phyloP scores from a whole-genome alignment of 2,329 filamentous ascomycete genomes.

The Arachnopeziza araneosa region DNA sequence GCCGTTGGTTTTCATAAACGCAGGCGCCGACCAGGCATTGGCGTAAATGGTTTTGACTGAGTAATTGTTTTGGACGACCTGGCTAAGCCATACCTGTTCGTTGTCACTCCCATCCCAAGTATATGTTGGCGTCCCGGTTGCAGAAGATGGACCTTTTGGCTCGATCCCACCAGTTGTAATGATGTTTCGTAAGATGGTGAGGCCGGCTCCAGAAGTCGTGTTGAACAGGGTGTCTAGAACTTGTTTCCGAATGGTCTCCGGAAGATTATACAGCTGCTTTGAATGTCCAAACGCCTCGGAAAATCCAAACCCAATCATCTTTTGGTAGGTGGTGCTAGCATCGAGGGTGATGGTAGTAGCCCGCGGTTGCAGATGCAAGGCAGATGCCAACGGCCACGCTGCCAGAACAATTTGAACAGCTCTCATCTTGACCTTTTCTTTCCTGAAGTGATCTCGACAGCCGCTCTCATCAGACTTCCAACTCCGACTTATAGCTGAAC shows the following conservation, averaged over 20 bases:
- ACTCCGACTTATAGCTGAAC: too few species aligned
- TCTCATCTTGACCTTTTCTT: too few species aligned
- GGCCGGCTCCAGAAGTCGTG: slow-evolving; percentile 40
- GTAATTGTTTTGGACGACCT: too few species aligned
- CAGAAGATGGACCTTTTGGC: slow-evolving; percentile 39
- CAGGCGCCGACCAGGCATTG: slow-evolving; percentile 45
- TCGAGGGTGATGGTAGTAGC: too few species aligned
- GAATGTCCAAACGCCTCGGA: slow-evolving; percentile 43
- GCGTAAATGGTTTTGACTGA: slow-evolving; percentile 40
- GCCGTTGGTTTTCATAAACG: slow-evolving; percentile 46
- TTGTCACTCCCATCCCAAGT: slow-evolving; percentile 41
- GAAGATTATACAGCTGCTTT: slow-evolving; percentile 35
- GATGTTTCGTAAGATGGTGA: slow-evolving; percentile 46
- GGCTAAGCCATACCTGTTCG: slow-evolving; percentile 44
- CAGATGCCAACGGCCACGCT: too few species aligned
- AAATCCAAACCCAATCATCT: slow-evolving; percentile 44
- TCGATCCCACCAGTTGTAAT: slow-evolving; percentile 40
- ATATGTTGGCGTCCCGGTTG: slow-evolving; percentile 37
- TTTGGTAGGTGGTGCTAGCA: slow-evolving; percentile 22
- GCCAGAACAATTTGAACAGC: too few species aligned
- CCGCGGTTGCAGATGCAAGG: slow-evolving; percentile 12
- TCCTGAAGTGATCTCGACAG: too few species aligned
- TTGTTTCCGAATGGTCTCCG: slow-evolving; percentile 29
- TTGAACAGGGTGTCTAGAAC: slow-evolving; percentile 43
- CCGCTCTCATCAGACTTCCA: too few species aligned